phyloP scores from a whole-genome alignment of 495 filamentous ascomycete genomes.

The Aspergillus hancockii region DNA sequence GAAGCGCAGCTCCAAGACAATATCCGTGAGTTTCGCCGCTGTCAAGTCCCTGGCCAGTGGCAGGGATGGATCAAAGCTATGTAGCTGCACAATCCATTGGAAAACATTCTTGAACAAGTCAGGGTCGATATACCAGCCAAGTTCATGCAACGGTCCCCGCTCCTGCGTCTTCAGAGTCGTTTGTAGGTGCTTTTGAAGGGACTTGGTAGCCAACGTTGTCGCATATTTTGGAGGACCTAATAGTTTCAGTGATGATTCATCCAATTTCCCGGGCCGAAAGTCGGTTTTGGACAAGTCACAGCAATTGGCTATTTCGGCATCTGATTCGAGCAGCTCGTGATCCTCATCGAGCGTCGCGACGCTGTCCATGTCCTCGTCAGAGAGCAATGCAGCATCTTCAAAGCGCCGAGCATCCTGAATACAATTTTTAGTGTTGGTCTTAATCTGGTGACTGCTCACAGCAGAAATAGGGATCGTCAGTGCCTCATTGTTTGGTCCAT shows the following conservation, averaged over 20 bases:
- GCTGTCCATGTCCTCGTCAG: slow-evolving; percentile 13
- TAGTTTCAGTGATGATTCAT: slow-evolving; percentile 54
- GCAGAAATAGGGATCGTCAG: slow-evolving; percentile 51
- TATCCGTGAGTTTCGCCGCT: slow-evolving; percentile 53
- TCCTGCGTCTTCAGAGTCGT: slow-evolving; percentile 64
- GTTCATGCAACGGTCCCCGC: slow-evolving; percentile 60
- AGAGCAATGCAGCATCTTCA: not conserved
- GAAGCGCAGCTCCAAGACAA: slow-evolving; percentile 84
- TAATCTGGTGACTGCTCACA: slow-evolving; percentile 37
- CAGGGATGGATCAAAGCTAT: slow-evolving; percentile 71
- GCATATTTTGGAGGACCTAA: slow-evolving; percentile 69
- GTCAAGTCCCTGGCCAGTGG: slow-evolving; percentile 80
- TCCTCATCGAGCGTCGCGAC: slow-evolving; percentile 20
- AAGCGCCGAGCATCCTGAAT: not conserved
- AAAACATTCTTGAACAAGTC: slow-evolving; percentile 68
- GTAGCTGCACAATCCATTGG: slow-evolving; percentile 92
- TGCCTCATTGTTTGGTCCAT: slow-evolving; percentile 29
- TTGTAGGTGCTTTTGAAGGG: slow-evolving; percentile 63
- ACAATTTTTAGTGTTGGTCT: not conserved
- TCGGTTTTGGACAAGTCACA: slow-evolving; percentile 43
- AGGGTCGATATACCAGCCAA: slow-evolving; percentile 83
- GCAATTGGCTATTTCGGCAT: not conserved
- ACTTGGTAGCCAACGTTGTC: slow-evolving; percentile 59
- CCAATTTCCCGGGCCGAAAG: slow-evolving; percentile 66
- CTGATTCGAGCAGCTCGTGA: slow-evolving; percentile 4